Percentiles rank a stretch among this genome's conserved stretches.
These are phyloP conservation scores for Boletus huronensis DNA, from an alignment of 768 basidiomycete species.

Conservation along the genomic window DNA sequence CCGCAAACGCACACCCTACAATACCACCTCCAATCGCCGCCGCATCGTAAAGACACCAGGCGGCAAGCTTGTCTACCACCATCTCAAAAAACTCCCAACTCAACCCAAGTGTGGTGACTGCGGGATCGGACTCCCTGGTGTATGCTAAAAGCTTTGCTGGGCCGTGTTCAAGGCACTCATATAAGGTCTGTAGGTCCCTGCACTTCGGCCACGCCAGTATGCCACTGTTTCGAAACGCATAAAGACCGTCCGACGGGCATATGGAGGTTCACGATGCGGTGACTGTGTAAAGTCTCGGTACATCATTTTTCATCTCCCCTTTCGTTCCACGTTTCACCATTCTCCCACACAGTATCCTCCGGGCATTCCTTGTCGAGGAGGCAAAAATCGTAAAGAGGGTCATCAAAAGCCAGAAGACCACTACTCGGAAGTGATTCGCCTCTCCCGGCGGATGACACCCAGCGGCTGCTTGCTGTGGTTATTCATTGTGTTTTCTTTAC, in stretches of 20 bases:
- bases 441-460: background rate
- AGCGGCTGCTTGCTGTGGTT: constrained; percentile 6
- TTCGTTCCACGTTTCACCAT: background rate
- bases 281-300: constrained; percentile 94
- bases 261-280: constrained; percentile 97
- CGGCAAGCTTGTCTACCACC: constrained; percentile 97
- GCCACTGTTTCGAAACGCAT: constrained; percentile 94
- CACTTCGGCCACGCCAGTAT: constrained; percentile 94
- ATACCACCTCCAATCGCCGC: constrained; percentile 94
- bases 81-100: constrained; percentile 90
- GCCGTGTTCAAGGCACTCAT: background rate
- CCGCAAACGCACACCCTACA: constrained; percentile 97
- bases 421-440: constrained; percentile 22
- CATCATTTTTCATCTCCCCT: constrained; percentile 26
- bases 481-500: constrained; percentile 9
- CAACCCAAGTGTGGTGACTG: constrained; percentile 99
- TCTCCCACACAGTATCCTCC: constrained; percentile 70
- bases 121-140: constrained; percentile 89
- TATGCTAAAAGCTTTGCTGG: constrained; percentile 42
- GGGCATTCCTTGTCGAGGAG: constrained; percentile 98
- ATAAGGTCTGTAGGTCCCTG: constrained; percentile 62
- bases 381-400: constrained; percentile 99
- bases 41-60: constrained; percentile 98
- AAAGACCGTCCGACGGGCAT: constrained; percentile 95
- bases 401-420: constrained; percentile 75